These are phyloP conservation scores for Micractinium conductrix DNA, from an alignment of 139 green algal species.

Conservation along the genomic window DNA sequence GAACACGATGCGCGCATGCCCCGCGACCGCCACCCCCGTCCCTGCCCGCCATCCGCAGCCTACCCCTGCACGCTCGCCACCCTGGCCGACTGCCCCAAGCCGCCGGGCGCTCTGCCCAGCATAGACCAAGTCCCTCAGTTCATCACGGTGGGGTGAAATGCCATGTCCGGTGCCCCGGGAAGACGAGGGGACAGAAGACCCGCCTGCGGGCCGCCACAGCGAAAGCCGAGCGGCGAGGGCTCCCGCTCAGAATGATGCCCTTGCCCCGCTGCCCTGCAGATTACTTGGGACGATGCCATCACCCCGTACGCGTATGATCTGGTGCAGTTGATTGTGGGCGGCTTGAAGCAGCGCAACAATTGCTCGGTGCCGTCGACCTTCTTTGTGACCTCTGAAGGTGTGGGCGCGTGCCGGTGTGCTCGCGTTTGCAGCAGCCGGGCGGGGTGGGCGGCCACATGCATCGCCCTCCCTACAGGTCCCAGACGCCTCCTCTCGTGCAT, in stretches of 20 bases:
- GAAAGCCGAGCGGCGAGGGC: no score
- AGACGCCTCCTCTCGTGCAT: no score
- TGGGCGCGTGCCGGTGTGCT: no score
- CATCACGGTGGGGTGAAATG: neutral
- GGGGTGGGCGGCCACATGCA: no score
- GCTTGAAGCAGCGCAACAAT: slow-evolving; percentile 18
- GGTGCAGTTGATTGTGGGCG: neutral
- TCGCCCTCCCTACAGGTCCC: no score
- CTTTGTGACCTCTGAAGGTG: neutral
- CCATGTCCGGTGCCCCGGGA: neutral
- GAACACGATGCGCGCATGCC: no score
- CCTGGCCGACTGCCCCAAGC: slow-evolving; percentile 3
- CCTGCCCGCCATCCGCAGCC: no score
- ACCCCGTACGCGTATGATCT: neutral
- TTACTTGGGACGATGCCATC: slow-evolving; percentile 20
- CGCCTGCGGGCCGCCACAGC: no score
- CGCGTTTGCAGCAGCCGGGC: no score
- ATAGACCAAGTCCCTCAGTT: slow-evolving; percentile 16
- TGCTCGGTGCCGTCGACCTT: slow-evolving; percentile 17
- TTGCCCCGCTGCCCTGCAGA: neutral
- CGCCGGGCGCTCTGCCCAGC: neutral
- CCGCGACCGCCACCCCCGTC: no score
- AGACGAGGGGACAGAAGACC: neutral
- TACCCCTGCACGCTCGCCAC: slow-evolving; percentile 10
- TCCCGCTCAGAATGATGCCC: neutral